Conservation (phyloP, 805 yeast species). For the Yarrowia sp. region DNA sequence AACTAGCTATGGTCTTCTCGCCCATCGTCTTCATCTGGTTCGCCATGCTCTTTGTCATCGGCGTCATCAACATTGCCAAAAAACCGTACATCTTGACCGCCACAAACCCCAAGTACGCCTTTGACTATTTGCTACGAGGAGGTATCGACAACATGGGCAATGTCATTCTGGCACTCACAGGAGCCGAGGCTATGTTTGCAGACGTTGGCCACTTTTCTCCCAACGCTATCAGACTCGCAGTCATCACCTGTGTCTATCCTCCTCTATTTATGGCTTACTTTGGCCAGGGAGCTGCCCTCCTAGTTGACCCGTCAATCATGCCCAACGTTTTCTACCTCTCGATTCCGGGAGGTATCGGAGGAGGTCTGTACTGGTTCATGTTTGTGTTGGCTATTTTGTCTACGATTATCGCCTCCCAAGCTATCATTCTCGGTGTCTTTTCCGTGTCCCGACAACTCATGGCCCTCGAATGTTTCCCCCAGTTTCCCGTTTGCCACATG, state of each 20-base stretch:
- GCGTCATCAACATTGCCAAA: slow-evolving; percentile 55
- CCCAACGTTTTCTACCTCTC: slow-evolving; percentile 35
- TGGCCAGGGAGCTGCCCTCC: slow-evolving; percentile 60
- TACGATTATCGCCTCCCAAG: slow-evolving; percentile 67
- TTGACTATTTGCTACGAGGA: slow-evolving; percentile 51
- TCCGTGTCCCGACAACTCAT: slow-evolving; percentile 61
- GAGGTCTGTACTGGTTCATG: slow-evolving; percentile 40
- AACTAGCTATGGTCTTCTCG: slow-evolving; percentile 58
- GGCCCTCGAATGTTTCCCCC: slow-evolving; percentile 62
- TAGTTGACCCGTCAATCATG: slow-evolving; percentile 24
- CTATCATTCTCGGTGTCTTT: slow-evolving; percentile 63
- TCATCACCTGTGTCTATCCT: slow-evolving; percentile 59
- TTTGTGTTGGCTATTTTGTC: slow-evolving; percentile 62
- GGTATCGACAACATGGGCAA: slow-evolving; percentile 56
- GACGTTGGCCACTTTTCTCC: slow-evolving; percentile 65
- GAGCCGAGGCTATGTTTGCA: slow-evolving; percentile 70
- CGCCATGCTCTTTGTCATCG: slow-evolving; percentile 55
- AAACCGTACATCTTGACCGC: slow-evolving; percentile 56
- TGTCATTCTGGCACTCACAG: slow-evolving; percentile 63
- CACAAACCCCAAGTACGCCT: slow-evolving; percentile 61
- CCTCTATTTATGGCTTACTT: slow-evolving; percentile 59
- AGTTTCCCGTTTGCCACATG: slow-evolving; percentile 56
- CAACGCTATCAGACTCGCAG: slow-evolving; percentile 58
- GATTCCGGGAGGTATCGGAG: slow-evolving; percentile 25
- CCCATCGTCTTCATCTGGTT: slow-evolving; percentile 64